phyloP scores from a whole-genome alignment of 2,329 filamentous ascomycete genomes.

The Chalara sp. region DNA sequence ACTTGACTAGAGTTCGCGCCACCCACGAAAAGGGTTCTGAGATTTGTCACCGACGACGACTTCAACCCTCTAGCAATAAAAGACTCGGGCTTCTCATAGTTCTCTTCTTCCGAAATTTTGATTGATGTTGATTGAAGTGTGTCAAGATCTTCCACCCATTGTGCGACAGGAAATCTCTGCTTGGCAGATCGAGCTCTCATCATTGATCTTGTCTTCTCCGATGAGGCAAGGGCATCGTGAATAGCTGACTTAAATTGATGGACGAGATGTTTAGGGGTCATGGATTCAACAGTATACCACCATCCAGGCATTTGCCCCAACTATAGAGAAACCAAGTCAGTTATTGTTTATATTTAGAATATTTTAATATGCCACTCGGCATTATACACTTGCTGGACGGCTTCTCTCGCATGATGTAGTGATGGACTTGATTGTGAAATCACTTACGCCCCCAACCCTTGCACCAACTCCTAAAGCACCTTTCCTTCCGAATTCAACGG shows the following conservation, averaged over 20 bases:
- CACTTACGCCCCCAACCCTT: constrained; percentile 51
- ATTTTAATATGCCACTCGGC: too few relatives aligned
- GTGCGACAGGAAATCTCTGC: constrained; percentile 60
- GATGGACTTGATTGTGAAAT: too few relatives aligned
- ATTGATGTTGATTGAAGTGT: constrained; percentile 55
- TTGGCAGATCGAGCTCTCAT: constrained; percentile 61
- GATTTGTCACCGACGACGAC: neutral
- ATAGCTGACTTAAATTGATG: constrained; percentile 61
- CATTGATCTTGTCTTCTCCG: constrained; percentile 45
- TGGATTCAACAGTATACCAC: constrained; percentile 65
- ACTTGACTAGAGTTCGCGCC: neutral
- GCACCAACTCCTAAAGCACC: constrained; percentile 61
- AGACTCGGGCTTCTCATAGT: neutral
- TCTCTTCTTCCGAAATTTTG: constrained; percentile 31
- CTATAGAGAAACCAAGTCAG: too few relatives aligned
- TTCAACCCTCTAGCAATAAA: constrained; percentile 1
- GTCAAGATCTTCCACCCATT: constrained; percentile 60
- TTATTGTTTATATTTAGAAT: too few relatives aligned
- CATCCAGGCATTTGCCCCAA: constrained; percentile 62
- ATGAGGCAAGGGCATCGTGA: constrained; percentile 51
- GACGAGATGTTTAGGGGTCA: constrained; percentile 53
- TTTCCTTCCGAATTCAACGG: constrained; percentile 63
- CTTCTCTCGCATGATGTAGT: too few relatives aligned
- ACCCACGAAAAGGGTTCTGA: neutral
- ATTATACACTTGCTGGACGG: too few relatives aligned